phyloP scores from a whole-genome alignment of 2,329 filamentous ascomycete species.

The Alternaria conjuncta region DNA sequence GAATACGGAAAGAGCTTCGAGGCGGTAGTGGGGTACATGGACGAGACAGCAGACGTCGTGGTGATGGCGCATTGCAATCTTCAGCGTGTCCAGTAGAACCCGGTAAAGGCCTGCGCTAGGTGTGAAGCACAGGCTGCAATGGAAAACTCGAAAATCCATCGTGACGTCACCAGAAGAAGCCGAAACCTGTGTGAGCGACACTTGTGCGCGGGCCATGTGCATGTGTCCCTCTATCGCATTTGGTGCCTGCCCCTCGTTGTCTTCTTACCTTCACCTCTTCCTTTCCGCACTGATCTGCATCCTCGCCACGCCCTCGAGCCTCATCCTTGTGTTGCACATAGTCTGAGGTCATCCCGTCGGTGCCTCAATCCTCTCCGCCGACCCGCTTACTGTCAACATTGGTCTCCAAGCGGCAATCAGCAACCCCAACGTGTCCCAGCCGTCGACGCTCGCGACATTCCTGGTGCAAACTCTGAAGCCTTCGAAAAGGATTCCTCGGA shows the following conservation, averaged over 20 bases:
- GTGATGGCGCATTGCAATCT: background rate
- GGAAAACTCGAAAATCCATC: conserved; percentile 22
- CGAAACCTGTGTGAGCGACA: conserved; percentile 20
- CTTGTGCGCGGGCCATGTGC: conserved; percentile 11
- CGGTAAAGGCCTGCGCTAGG: conserved; percentile 1
- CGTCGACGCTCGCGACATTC: background rate
- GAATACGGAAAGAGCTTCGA: background rate
- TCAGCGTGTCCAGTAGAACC: background rate
- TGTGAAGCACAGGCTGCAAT: conserved; percentile 15
- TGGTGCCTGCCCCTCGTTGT: conserved; percentile 13
- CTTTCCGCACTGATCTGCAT: conserved; percentile 32
- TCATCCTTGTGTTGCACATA: conserved; percentile 26
- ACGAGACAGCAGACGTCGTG: background rate
- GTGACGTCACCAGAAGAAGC: conserved; percentile 18
- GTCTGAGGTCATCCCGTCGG: conserved; percentile 12
- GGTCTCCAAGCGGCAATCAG: conserved; percentile 4
- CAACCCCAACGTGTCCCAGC: background rate
- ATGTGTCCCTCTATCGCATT: conserved; percentile 13
- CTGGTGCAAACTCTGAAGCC: conserved; percentile 13
- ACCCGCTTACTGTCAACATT: conserved; percentile 16
- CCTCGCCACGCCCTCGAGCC: conserved; percentile 27
- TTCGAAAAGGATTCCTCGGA: conserved; percentile 1
- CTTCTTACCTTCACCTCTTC: conserved; percentile 19
- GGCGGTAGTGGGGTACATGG: conserved; percentile 2
- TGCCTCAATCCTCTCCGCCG: conserved; percentile 27